Percentiles rank a stretch among this genome's conserved stretches.
Conservation (phyloP, 441 rosid species). For the Populus hybrid region DNA sequence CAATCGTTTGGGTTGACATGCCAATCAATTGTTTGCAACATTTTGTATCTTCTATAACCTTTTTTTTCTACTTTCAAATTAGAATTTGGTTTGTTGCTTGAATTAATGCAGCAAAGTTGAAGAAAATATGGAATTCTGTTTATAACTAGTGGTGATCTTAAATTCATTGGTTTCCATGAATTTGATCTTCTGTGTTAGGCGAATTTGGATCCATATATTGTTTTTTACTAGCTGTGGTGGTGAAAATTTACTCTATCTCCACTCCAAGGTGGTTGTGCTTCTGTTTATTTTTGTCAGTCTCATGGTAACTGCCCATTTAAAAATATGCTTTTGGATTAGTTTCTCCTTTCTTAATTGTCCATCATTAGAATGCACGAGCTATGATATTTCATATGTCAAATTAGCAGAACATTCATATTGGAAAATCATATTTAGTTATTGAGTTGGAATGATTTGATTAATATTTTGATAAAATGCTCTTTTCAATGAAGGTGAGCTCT, state of each 20-base stretch:
- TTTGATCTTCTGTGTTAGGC: neutral
- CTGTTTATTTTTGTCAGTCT: neutral
- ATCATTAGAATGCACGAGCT: neutral
- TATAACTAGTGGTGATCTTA: neutral
- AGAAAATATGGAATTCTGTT: neutral
- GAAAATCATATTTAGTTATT: neutral
- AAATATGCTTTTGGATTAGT: neutral
- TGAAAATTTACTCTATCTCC: neutral
- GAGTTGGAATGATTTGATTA: neutral
- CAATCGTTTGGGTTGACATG: neutral
- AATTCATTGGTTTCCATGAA: neutral
- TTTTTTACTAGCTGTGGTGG: too few relatives aligned
- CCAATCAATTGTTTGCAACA: conserved; percentile 3
- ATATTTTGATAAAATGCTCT: neutral
- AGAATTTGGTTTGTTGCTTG: neutral
- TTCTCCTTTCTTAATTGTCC: neutral
- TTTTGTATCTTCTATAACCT: neutral
- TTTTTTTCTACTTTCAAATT: neutral
- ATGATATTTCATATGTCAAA: neutral
- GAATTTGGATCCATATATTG: neutral
- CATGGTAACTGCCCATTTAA: neutral
- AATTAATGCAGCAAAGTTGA: neutral
- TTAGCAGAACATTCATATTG: neutral
- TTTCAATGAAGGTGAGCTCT: neutral
- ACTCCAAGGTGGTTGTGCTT: neutral